Conservation (phyloP, 192 early-diverging fungal species). For the Backusella westeae region DNA sequence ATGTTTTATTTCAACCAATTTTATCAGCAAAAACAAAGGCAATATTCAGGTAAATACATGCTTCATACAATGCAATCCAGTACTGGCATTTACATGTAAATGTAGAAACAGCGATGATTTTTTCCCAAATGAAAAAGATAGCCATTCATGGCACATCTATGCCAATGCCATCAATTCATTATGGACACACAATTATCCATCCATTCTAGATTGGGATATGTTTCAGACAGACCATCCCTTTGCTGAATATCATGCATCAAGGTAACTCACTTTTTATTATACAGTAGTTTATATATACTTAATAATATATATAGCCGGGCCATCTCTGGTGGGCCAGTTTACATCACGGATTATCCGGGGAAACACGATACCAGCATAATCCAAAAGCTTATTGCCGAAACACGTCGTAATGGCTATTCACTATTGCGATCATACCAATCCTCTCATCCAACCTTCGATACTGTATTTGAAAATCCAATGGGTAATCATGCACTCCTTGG, state of each 20-base stretch:
- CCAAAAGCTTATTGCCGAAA: background rate
- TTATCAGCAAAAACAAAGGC: background rate
- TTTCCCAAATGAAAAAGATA: conserved; percentile 42
- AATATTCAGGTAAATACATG: conserved; percentile 12
- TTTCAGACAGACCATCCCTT: conserved; percentile 46
- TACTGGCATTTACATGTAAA: background rate
- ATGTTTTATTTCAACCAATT: conserved; percentile 35
- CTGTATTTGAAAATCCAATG: conserved; percentile 24
- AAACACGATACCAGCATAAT: conserved; percentile 13
- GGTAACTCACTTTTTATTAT: background rate
- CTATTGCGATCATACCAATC: conserved; percentile 19
- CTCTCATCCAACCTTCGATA: conserved; percentile 8
- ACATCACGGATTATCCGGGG: conserved; percentile 44
- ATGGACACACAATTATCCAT: conserved; percentile 38
- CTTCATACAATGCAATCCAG: too few relatives aligned
- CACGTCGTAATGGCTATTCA: background rate
- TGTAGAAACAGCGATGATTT: conserved; percentile 58
- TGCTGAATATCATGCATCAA: conserved; percentile 46
- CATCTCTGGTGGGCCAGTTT: conserved; percentile 55
- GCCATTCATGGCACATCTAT: conserved; percentile 58
- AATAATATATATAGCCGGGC: conserved; percentile 23
- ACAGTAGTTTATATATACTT: background rate
- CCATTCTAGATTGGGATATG: conserved; percentile 58
- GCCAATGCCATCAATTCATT: conserved; percentile 50
- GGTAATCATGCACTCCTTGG: conserved; percentile 9